A percentile compares a stretch with the other conserved stretches of the same genome.
Conservation (phyloP, 768 basidiomycete species). For the Obba rivulosa region DNA sequence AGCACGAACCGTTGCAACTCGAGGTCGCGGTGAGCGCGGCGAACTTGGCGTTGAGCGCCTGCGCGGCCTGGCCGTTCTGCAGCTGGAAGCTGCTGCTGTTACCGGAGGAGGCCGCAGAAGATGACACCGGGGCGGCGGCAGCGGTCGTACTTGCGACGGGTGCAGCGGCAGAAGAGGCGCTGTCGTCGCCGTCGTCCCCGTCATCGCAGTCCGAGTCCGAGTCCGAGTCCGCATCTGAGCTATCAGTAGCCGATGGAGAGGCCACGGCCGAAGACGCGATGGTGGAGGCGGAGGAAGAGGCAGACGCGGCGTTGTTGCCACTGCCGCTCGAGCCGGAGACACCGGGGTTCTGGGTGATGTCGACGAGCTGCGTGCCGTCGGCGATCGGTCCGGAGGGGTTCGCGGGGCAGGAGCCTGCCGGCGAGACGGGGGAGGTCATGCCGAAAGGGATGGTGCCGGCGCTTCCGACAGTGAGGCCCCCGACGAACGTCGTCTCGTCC, state of each 20-base stretch:
- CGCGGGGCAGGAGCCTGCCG: conserved; percentile 48
- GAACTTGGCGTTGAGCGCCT: conserved; percentile 29
- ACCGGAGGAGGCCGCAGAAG: conserved; percentile 7
- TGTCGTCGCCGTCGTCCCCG: not conserved
- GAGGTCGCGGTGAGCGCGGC: conserved; percentile 20
- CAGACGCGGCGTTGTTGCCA: conserved; percentile 2
- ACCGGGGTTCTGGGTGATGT: conserved; percentile 19
- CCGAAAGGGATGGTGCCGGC: conserved; percentile 52
- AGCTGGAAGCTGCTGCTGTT: conserved; percentile 14
- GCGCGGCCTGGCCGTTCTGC: conserved; percentile 29
- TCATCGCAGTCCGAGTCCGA: not conserved
- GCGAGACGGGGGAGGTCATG: conserved; percentile 31
- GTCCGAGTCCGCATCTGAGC: not conserved
- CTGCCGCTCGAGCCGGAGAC: conserved; percentile 3
- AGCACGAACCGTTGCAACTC: conserved; percentile 20
- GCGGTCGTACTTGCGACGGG: conserved; percentile 3
- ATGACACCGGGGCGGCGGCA: conserved; percentile 9
- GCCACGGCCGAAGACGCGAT: not conserved
- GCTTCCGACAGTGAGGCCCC: conserved; percentile 35
- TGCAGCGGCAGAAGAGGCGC: conserved; percentile 1
- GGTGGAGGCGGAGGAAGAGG: conserved; percentile 1
- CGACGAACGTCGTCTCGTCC: conserved; percentile 39
- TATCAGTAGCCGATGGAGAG: not conserved
- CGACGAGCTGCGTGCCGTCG: conserved; percentile 37
- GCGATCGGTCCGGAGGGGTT: conserved; percentile 41